Evolutionary conservation across 2,329 filamentous ascomycete genomes (phyloP), one percentile per base, ranked within the genome.

Genomic region (Knufia fluminis): DNA sequence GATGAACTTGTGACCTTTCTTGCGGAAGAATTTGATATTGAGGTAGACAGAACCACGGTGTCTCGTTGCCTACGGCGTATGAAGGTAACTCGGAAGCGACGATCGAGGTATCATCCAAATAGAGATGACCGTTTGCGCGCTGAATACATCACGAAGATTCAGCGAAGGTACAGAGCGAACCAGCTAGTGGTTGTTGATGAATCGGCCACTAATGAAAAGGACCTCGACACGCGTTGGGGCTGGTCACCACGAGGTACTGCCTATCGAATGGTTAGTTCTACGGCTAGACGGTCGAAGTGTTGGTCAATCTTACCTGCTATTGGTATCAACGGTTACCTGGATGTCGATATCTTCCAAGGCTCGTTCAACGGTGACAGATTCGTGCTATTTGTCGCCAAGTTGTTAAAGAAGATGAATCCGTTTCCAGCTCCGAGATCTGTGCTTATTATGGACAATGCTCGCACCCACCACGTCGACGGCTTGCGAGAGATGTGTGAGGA

Each of bases 401-500:
- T 43, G 22, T 16, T 43, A 22, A 43, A 23, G 7, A 43, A 43
- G 40, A 43, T 43, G 40, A 43, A 43, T 43, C 8, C n/a, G 14
- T 38, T 6, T 6, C 60, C 58, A 40, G 61, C 62, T 41, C 59
- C 55, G 36, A 62, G 59, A 50, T 66, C 62, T 32, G 63, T 67
- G 10, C 52, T 65, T 20, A 46, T 65, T 46, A 65, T 66, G 57
- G 61, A 64, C 32, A 64, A 64, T 53, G 59, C 57, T 17, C 62
- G 56, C 10, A 63, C 59, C 38, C 55, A 64, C 44, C 56, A 54
- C 40, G 60, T 55, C 22, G 57, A 64, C 19, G 52, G 58, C 44
- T 51, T 66, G 28, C 16, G 58, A 46, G 44, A 63, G 52, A 55
- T 67, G 57, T 67, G 62, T 54, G 32, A 46, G 33, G 54, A 60